Conservation (phyloP, 2,329 filamentous ascomycete genomes). For the Exophiala aquamarina region DNA sequence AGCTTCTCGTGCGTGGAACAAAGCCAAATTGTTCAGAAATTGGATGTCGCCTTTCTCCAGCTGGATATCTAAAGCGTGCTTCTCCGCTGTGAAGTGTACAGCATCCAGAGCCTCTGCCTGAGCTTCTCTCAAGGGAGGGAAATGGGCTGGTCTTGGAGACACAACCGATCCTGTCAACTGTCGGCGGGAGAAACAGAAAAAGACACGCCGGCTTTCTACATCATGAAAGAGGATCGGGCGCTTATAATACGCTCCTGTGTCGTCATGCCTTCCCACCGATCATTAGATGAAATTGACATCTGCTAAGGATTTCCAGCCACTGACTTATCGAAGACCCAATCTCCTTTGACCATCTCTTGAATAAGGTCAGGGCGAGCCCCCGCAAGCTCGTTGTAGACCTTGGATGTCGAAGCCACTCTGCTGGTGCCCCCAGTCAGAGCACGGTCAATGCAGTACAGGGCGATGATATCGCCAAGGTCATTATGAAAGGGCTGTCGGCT, state of each 20-base stretch:
- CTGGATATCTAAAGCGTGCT: conserved; percentile 42
- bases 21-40: conserved; percentile 53
- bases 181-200: conserved; percentile 62
- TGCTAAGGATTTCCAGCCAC: too few species aligned
- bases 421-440: conserved; percentile 53
- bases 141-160: conserved; percentile 41
- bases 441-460: conserved; percentile 47
- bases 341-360: conserved; percentile 46
- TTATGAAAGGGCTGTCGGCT: conserved; percentile 61
- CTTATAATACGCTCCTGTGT: too few species aligned
- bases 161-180: conserved; percentile 54
- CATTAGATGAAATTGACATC: too few species aligned
- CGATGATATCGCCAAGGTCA: conserved; percentile 55
- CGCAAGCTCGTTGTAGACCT: conserved; percentile 57
- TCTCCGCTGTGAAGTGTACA: conserved; percentile 50
- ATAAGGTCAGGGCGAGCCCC: conserved; percentile 54
- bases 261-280: too few species aligned
- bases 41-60: conserved; percentile 53
- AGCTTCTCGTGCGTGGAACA: conserved; percentile 52
- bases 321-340: conserved; percentile 51
- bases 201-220: too few species aligned
- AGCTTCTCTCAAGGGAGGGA: conserved; percentile 52
- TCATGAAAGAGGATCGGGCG: too few species aligned
- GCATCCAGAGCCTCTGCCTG: conserved; percentile 55
- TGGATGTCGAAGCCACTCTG: conserved; percentile 54